A percentile compares a stretch with the other conserved stretches of the same genome.
phyloP scores from a whole-genome alignment of 2,329 filamentous ascomycete genomes.

The Lachnum nothofagi region DNA sequence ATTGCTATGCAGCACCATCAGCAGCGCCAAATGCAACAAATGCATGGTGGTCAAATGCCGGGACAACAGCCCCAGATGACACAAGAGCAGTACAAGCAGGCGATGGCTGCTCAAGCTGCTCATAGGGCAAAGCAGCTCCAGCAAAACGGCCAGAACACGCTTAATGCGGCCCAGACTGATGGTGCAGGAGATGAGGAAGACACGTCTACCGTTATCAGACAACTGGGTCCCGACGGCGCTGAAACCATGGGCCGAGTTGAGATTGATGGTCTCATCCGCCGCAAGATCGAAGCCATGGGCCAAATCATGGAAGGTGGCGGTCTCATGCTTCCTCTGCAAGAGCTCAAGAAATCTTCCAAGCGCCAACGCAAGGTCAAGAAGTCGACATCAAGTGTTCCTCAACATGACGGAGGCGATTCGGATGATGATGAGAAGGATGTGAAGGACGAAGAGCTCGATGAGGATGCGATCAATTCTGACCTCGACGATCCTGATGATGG shows the following conservation, averaged over 20 bases:
- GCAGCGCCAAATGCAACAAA: conserved; percentile 24
- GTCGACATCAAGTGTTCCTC: conserved; percentile 29
- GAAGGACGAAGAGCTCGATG: conserved; percentile 61
- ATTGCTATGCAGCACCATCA: conserved; percentile 16
- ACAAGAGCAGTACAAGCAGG: conserved; percentile 26
- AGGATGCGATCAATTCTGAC: conserved; percentile 97
- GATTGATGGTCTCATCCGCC: conserved; percentile 65
- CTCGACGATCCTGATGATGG: conserved; percentile 92
- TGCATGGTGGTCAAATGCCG: conserved; percentile 33
- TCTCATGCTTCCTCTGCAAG: conserved; percentile 63
- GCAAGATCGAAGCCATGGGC: conserved; percentile 60
- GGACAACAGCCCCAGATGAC: conserved; percentile 20
- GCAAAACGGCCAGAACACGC: conserved; percentile 31
- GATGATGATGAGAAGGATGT: conserved; percentile 57
- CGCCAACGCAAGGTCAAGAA: conserved; percentile 31
- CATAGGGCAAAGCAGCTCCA: conserved; percentile 34
- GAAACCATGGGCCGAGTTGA: conserved; percentile 53
- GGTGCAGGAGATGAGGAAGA: conserved; percentile 56
- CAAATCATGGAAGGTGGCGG: conserved; percentile 69
- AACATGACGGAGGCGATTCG: conserved; percentile 53
- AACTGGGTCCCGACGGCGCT: conserved; percentile 49
- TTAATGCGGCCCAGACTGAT: conserved; percentile 60
- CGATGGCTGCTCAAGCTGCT: conserved; percentile 31
- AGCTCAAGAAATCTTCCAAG: conserved; percentile 31
- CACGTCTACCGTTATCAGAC: conserved; percentile 54